Evolutionary conservation across 495 filamentous ascomycete species (phyloP).

Genomic region (Tuber microsphaerosporum): DNA sequence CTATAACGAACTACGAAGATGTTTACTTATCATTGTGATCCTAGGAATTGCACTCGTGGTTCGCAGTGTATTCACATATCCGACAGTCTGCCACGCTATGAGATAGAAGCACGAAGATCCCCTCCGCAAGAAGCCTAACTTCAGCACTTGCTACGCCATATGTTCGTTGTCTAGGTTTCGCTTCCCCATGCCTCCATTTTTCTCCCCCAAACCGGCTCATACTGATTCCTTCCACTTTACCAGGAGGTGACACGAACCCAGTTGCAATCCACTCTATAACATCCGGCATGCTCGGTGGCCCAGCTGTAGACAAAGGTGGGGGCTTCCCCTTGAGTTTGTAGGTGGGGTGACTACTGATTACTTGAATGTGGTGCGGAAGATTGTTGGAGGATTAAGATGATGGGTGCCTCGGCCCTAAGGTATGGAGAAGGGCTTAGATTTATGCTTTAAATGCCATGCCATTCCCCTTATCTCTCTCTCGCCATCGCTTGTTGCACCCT

Average conservation of each 20-base stretch:
- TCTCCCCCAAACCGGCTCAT: not conserved
- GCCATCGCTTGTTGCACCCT: not conserved
- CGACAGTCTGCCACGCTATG: constrained; percentile 46
- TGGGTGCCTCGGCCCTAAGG: not conserved
- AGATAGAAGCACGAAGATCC: constrained; percentile 46
- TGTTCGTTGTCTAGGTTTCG: constrained; percentile 45
- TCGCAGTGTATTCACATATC: constrained; percentile 50
- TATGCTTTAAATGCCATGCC: not conserved
- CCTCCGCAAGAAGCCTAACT: constrained; percentile 49
- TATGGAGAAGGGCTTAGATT: not conserved
- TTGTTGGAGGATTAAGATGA: not conserved
- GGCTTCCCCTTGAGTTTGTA: not conserved
- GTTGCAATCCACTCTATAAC: constrained; percentile 50
- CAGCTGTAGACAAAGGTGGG: constrained; percentile 36
- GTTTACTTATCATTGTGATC: constrained; percentile 48
- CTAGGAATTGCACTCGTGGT: constrained; percentile 48
- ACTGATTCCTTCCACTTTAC: not conserved
- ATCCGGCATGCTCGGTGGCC: constrained; percentile 49
- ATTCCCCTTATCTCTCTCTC: not conserved
- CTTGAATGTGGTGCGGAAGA: constrained; percentile 3
- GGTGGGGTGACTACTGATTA: not conserved
- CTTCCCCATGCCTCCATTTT: not conserved
- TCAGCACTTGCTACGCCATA: constrained; percentile 51
- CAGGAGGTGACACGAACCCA: constrained; percentile 48
- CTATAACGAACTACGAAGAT: constrained; percentile 47